Conservation (phyloP, 2,329 filamentous ascomycete species). For the Periconia macrospinosa region DNA sequence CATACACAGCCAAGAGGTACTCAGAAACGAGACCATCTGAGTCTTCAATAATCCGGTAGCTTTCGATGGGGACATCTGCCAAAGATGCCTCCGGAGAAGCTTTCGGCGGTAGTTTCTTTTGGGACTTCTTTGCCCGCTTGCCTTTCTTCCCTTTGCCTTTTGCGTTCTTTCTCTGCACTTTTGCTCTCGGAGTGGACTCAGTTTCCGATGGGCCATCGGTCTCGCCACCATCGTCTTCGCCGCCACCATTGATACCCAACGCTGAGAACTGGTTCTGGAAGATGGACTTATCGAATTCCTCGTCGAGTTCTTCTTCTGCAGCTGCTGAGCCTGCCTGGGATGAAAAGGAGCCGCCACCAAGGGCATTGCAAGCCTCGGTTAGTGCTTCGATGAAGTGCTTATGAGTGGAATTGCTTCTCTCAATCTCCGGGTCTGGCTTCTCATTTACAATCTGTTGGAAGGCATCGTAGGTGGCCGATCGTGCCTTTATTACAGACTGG, state of each 20-base stretch:
- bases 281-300: constrained; percentile 12
- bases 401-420: constrained; percentile 46
- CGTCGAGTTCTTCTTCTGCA: constrained; percentile 15
- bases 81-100: background rate
- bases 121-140: constrained; percentile 28
- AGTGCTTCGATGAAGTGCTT: constrained; percentile 50
- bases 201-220: background rate
- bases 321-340: constrained; percentile 7
- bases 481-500: constrained; percentile 44
- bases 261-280: constrained; percentile 17
- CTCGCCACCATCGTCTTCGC: constrained; percentile 6
- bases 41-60: background rate
- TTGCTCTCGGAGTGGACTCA: background rate
- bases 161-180: constrained; percentile 21
- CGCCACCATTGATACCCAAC: constrained; percentile 8
- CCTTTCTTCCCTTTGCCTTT: constrained; percentile 29
- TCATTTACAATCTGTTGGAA: constrained; percentile 39
- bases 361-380: constrained; percentile 36
- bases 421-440: constrained; percentile 40
- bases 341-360: constrained; percentile 38
- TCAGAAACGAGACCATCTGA: too few relatives aligned
- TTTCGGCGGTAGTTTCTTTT: constrained; percentile 20
- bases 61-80: background rate
- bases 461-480: constrained; percentile 17
- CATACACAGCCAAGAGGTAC: background rate